Evolutionary conservation across 2,329 filamentous ascomycete genomes (phyloP), one percentile per base, ranked within the genome.

Genomic region (Pseudogymnoascus destructans): DNA sequence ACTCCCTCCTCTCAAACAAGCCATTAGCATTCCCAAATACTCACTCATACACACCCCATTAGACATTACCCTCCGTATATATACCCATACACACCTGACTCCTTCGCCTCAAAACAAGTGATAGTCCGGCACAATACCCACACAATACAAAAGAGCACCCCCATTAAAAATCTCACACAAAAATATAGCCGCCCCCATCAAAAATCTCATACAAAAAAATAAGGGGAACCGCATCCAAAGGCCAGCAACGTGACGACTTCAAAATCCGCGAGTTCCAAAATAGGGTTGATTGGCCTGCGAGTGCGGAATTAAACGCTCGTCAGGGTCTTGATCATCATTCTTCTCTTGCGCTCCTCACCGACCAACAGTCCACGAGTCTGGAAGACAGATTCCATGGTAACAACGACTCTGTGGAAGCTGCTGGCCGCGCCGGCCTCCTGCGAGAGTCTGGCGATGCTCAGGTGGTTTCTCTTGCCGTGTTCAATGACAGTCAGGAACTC

Each of bases 371-470:
- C 77, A 25, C 84, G 81, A 60, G 75, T 75, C 62, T 76, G 77
- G 69, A 95, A 82, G 13, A 89, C 79, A 17, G 79, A 76, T 63
- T 85, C 79, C 65, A 96, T 77, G 2, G 86, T 86, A 60, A 90
- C 86, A 23, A 95, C 80, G 8, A 95, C 87, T 67, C 82, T 84
- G 69, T 89, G 80, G 73, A 97, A 95, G 64, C 87, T 93, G 66
- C 86, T 93, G 35, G 89, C 90, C 1, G 92, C 91, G n/a, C 92
- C 93, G 59, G 85, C 85, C 68, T 93, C 89, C 68, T 96, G 91
- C 1, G 87, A 92, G 70, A 96, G 89, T 33, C 89, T 85, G 27
- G 88, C 82, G 63, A 96, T 83, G 69, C 86, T 87, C 58, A 96
- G 78, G 52, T 85, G 85, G 49, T 82, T 84, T 63, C 82, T 84